Evolutionary conservation across 495 filamentous ascomycete species (phyloP).

Genomic region (Cairneyella variabilis): DNA sequence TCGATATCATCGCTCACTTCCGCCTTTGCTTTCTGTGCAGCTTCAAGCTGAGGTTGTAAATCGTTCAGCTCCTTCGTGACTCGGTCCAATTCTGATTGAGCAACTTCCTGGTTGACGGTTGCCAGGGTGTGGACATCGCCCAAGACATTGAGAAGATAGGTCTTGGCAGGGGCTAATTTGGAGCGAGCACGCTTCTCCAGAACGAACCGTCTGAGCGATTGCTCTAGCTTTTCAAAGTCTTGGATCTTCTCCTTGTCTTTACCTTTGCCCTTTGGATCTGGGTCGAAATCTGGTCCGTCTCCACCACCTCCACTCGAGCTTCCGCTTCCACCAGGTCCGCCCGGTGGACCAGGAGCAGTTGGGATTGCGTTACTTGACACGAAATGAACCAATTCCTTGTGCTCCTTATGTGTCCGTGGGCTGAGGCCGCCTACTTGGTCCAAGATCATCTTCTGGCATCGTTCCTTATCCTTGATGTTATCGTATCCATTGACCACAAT

Average conservation of each 20-base stretch:
- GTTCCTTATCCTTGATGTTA: slow-evolving; percentile 82
- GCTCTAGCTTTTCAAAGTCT: slow-evolving; percentile 86
- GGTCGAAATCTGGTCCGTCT: slow-evolving; percentile 46
- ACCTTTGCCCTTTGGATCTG: slow-evolving; percentile 67
- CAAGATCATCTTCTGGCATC: slow-evolving; percentile 86
- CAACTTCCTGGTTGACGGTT: slow-evolving; percentile 81
- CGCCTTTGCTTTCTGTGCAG: slow-evolving; percentile 75
- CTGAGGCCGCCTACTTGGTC: slow-evolving; percentile 83
- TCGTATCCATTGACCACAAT: slow-evolving; percentile 98
- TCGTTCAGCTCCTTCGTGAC: slow-evolving; percentile 76
- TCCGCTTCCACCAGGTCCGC: slow-evolving; percentile 46
- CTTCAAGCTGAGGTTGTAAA: slow-evolving; percentile 79
- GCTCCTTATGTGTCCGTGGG: slow-evolving; percentile 88
- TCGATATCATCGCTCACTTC: slow-evolving; percentile 81
- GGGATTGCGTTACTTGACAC: slow-evolving; percentile 96
- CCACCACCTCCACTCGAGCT: slow-evolving; percentile 56
- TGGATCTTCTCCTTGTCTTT: slow-evolving; percentile 83
- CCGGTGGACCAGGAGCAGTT: slow-evolving; percentile 50
- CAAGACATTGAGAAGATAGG: slow-evolving; percentile 91
- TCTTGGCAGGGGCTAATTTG: slow-evolving; percentile 92
- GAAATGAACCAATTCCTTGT: slow-evolving; percentile 90
- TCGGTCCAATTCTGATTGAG: slow-evolving; percentile 79
- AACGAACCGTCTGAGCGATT: slow-evolving; percentile 86
- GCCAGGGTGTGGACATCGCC: slow-evolving; percentile 80
- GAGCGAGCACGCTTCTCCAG: slow-evolving; percentile 93